A percentile compares a stretch with the other conserved stretches of the same genome.
phyloP scores from a whole-genome alignment of 2,329 filamentous ascomycete species.

The Alternaria atra region DNA sequence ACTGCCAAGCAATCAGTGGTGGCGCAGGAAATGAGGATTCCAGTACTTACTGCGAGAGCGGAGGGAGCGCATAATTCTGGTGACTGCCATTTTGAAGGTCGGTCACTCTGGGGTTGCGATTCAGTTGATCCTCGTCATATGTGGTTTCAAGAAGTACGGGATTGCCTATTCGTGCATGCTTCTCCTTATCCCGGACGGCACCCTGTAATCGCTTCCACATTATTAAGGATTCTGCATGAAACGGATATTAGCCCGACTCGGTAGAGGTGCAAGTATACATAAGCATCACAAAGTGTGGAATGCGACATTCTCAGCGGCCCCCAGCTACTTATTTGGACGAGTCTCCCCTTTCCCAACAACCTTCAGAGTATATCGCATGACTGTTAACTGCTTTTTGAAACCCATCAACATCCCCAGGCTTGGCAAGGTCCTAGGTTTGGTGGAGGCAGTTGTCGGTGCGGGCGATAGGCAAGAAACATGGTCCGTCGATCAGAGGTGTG shows the following conservation, averaged over 20 bases:
- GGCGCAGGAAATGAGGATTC: neutral
- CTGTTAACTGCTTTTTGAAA: neutral
- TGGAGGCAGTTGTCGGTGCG: neutral
- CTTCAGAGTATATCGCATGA: neutral
- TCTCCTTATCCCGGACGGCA: constrained; percentile 54
- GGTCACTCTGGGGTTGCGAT: constrained; percentile 44
- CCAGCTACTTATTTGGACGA: neutral
- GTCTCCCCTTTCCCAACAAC: neutral
- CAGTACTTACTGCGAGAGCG: constrained; percentile 35
- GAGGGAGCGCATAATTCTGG: constrained; percentile 33
- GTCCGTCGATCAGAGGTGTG: constrained; percentile 9
- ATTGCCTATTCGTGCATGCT: constrained; percentile 51
- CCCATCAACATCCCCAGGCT: constrained; percentile 4
- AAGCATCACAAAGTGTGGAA: constrained; percentile 13
- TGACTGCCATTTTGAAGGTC: constrained; percentile 41
- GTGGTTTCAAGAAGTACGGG: constrained; percentile 58
- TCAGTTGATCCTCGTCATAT: constrained; percentile 56
- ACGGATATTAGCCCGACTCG: constrained; percentile 34
- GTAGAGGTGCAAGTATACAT: constrained; percentile 12
- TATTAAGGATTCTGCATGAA: constrained; percentile 33
- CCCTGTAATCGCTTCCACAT: constrained; percentile 66
- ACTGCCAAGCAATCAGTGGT: constrained; percentile 20
- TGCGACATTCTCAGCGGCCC: neutral
- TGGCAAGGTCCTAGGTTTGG: constrained; percentile 2
- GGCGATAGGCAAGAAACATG: constrained; percentile 12